Evolutionary conservation across 2,329 filamentous ascomycete species (phyloP), one percentile per base, ranked within the genome.

Genomic region (Nemania serpens): DNA sequence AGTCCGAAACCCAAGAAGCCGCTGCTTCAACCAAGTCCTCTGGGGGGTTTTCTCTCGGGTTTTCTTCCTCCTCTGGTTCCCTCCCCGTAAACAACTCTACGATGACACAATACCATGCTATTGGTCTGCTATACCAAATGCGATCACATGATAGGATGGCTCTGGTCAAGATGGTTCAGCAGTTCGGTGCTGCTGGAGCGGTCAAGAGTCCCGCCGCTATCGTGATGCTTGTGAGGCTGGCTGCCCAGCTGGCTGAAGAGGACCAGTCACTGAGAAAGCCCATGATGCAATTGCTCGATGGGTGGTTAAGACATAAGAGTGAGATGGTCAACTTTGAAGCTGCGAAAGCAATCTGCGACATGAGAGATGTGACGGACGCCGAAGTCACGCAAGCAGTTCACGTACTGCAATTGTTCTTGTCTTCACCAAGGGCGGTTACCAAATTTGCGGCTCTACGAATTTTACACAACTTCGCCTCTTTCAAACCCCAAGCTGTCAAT

Each of bases 321-420:
- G 95, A 98, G 77, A 96, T 97, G 92, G 93, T 99, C 79, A 98
- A 97, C 81, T 97, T 99, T 69, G 95, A 99, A 79, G 95, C 95
- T 55, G 95, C 95, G 66, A 98, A 98, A 84, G 94, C 94, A 54
- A 97, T 99, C 72, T 96, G 93, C 80, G 91, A 96, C 70, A 90
- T 98, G 84, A 87, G 90, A 66, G 93, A 98, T 75, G 90, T 98
- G 48, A 93, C 91, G 59, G 95, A 99, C 74, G 88, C 88, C 57
- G 94, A 99, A 76, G 91, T 96, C 43, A 86, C 90, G 43, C 93
- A 97, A 77, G 93, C 94, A 29, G 92, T 99, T 50, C 93, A 98
- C 73, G 92, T 96, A 47, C 84, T 99, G 57, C 95, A 99, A 78
- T 86, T 98, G 48, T 99, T 97, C 88, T 85, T 99, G 69, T 97